phyloP scores from a whole-genome alignment of 1,284 basidiomycete species.

The Taiwanofungus camphoratus region DNA sequence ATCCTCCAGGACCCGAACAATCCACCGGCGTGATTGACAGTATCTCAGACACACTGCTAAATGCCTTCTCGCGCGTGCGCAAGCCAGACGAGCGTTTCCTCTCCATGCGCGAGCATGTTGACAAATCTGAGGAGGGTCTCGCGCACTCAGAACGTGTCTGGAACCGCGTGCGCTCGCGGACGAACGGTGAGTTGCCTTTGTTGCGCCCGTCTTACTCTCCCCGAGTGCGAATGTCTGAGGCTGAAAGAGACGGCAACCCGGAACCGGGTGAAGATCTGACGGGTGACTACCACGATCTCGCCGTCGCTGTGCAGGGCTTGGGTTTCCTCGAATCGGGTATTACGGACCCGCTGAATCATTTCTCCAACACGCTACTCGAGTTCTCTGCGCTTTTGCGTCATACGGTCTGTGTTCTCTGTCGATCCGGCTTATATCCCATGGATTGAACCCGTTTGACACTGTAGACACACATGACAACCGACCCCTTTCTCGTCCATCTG shows the following conservation, averaged over 20 bases:
- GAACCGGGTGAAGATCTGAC: conserved; percentile 87
- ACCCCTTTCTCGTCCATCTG: conserved; percentile 84
- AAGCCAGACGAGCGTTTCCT: conserved; percentile 97
- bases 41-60: conserved; percentile 91
- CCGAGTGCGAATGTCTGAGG: conserved; percentile 51
- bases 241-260: conserved; percentile 74
- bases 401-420: conserved; percentile 51
- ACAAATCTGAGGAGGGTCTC: conserved; percentile 93
- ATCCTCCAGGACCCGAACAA: conserved; percentile 79
- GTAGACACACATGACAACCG: conserved; percentile 80
- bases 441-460: too few relatives aligned
- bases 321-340: conserved; percentile 98
- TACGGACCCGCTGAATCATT: conserved; percentile 93
- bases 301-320: conserved; percentile 91
- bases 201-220: conserved; percentile 20
- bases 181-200: conserved; percentile 70
- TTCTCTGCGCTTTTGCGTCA: conserved; percentile 85
- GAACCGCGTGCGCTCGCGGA: conserved; percentile 67
- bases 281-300: conserved; percentile 94
- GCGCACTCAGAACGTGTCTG: conserved; percentile 77
- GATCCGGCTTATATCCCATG: too few relatives aligned
- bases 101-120: conserved; percentile 84
- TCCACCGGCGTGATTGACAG: conserved; percentile 86
- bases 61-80: conserved; percentile 90
- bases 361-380: conserved; percentile 91